Percentiles rank a stretch among this genome's conserved stretches.
Conservation (phyloP, 148 eudicot species). For the Vaccinium darrowii region DNA sequence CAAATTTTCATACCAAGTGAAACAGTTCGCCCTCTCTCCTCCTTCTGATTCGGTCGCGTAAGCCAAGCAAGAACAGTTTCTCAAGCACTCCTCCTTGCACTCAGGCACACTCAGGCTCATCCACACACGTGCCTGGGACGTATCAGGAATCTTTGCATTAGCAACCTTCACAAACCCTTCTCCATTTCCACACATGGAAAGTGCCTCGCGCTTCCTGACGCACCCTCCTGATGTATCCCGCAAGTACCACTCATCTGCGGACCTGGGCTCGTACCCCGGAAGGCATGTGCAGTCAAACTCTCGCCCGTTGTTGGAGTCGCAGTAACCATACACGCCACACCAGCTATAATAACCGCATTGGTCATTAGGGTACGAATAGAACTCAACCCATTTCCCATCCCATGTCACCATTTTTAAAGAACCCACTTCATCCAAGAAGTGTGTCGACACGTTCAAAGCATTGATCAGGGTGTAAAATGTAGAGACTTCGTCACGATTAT, state of each 20-base stretch:
- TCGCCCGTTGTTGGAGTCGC: conserved; percentile 27
- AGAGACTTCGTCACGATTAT: not conserved
- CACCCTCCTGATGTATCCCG: conserved; percentile 50
- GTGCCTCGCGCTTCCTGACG: conserved; percentile 25
- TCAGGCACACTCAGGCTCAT: not conserved
- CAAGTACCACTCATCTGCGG: conserved; percentile 35
- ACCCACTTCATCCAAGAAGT: not conserved
- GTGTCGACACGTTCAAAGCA: not conserved
- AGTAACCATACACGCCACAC: conserved; percentile 8
- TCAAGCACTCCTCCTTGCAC: not conserved
- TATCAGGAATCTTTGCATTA: conserved; percentile 42
- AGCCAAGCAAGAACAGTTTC: not conserved
- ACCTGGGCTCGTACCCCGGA: conserved; percentile 47
- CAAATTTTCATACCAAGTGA: conserved; percentile 5
- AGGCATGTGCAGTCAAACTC: conserved; percentile 42
- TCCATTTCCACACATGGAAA: conserved; percentile 34
- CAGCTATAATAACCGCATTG: not conserved
- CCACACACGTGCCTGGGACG: not conserved
- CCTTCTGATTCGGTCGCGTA: not conserved
- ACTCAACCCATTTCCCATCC: not conserved
- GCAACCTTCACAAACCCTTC: conserved; percentile 50
- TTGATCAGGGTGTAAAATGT: not conserved
- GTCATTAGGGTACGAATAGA: not conserved
- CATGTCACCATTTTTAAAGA: not conserved
- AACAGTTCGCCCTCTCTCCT: not conserved